These are phyloP conservation scores for Neodidymelliopsis sp. DNA, from an alignment of 2,329 filamentous ascomycete species.

Conservation along the genomic window DNA sequence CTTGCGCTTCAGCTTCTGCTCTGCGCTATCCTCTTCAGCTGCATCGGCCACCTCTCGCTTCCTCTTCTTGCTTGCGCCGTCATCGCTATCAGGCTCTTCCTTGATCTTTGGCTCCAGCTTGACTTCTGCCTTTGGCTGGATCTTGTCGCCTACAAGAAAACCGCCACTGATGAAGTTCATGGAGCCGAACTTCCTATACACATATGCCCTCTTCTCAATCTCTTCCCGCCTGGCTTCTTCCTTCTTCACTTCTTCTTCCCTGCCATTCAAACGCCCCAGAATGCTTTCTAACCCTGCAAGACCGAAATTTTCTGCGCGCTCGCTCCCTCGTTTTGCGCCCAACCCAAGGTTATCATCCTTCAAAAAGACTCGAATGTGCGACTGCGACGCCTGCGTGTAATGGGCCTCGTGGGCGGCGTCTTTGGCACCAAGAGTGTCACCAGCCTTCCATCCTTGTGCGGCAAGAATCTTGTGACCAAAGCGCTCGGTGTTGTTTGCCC, in stretches of 20 bases:
- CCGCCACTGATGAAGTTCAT: conserved; percentile 92
- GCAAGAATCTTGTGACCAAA: conserved; percentile 92
- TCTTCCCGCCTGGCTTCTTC: conserved; percentile 74
- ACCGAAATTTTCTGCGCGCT: conserved; percentile 76
- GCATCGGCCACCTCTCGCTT: conserved; percentile 40
- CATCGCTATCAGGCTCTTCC: conserved; percentile 47
- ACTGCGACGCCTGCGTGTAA: conserved; percentile 81
- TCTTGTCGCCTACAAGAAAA: conserved; percentile 65
- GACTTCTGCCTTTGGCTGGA: conserved; percentile 24
- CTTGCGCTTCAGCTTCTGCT: conserved; percentile 46
- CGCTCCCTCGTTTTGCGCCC: conserved; percentile 78
- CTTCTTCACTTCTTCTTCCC: conserved; percentile 74
- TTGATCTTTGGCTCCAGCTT: conserved; percentile 55
- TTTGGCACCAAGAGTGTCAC: conserved; percentile 79
- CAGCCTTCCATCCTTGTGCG: conserved; percentile 89
- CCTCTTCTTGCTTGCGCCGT: conserved; percentile 43
- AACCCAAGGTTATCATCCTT: conserved; percentile 93
- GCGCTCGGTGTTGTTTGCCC: conserved; percentile 80
- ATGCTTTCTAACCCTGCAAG: conserved; percentile 87
- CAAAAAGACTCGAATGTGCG: conserved; percentile 82
- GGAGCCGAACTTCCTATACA: conserved; percentile 76
- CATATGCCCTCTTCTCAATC: conserved; percentile 75
- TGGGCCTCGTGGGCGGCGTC: conserved; percentile 77
- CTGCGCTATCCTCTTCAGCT: conserved; percentile 42
- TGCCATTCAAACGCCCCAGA: conserved; percentile 88